These are phyloP conservation scores for Dictyophora rubrovolvata DNA, from an alignment of 768 basidiomycete species.

Conservation along the genomic window DNA sequence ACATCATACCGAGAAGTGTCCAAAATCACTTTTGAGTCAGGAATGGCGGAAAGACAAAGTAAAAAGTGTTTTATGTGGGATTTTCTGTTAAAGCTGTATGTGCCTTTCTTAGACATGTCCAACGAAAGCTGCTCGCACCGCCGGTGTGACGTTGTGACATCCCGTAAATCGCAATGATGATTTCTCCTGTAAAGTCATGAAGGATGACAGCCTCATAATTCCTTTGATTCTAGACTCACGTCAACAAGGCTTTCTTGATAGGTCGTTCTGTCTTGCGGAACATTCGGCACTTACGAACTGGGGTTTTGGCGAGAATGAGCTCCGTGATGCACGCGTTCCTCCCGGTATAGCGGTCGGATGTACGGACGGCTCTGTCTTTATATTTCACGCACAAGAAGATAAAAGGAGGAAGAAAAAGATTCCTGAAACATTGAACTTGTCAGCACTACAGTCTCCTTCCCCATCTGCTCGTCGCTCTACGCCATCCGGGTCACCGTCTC, in stretches of 20 bases:
- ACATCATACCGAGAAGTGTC: slow-evolving; percentile 60
- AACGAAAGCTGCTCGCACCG: too few relatives aligned
- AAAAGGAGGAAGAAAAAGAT: not conserved
- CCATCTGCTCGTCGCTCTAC: slow-evolving; percentile 10
- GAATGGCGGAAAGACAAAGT: slow-evolving; percentile 63
- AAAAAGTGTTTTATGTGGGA: slow-evolving; percentile 53
- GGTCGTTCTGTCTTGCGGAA: not conserved
- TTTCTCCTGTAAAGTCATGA: not conserved
- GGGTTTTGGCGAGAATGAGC: not conserved
- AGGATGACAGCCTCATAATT: slow-evolving; percentile 3
- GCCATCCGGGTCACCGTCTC: slow-evolving; percentile 25
- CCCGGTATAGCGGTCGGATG: slow-evolving; percentile 25
- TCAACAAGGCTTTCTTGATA: not conserved
- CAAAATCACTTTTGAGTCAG: slow-evolving; percentile 52
- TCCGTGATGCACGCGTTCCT: not conserved
- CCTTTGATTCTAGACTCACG: not conserved
- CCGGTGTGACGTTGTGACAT: not conserved
- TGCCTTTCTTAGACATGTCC: not conserved
- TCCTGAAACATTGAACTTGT: slow-evolving; percentile 4
- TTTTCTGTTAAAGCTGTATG: not conserved
- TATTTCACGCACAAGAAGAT: slow-evolving; percentile 16
- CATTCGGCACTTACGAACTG: slow-evolving; percentile 1
- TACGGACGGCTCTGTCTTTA: slow-evolving; percentile 26
- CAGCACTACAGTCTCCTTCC: slow-evolving; percentile 11
- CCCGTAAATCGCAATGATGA: not conserved